Base-by-base conservation (phyloP, 371 early-diverging fungal species). In the Aphelidium insulamus region DNA sequence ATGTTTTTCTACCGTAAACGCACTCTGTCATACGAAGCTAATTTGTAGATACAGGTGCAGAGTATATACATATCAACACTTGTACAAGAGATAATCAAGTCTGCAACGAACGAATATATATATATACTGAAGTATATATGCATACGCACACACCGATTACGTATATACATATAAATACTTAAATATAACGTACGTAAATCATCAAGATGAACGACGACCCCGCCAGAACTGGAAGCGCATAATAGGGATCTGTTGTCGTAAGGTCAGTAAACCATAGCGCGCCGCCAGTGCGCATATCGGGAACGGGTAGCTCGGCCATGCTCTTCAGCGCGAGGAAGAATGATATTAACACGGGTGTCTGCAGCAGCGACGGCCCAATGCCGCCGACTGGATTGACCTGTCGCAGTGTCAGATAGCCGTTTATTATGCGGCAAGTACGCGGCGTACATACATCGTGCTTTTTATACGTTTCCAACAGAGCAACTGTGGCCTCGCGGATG, bases 281-380 rank as follows among this genome's bases (percentile, higher is more conserved):
- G 28, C 88, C 87, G 23, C 83, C 86, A 4, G 62, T 63, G 31
- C 45, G 32, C 45, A 87, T 65, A 18, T 79, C 76, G 12, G 87
- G 82, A 1, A 87, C 75, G 5, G 84, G 79, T 21, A 80, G 41
- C 11, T 63, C 61, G 11, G 80, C 68, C 81, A 94, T 77, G 20
- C 54, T 63, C 39, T 72, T 55, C 31, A 90, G 45, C 1, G 78
- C 88, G 45, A 84, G 54, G 44, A 88, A 94, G 59, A 87, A 77
- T 4, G 69, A 63, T 38, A 94, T 57, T 66, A 85, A 76, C 23
- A 88, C 61, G n/a, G 88, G 88, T 24, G 71, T 62, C 44, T 83
- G 81, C 7, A 72, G 38, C 21, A 82, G 31, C 4, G 72, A 65
- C 28, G 69, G 45, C 37, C 66, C 54, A 40, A 80, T 38, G 0